Base-by-base conservation (phyloP, 2,329 filamentous ascomycete species). In the Aureobasidium sp. region DNA sequence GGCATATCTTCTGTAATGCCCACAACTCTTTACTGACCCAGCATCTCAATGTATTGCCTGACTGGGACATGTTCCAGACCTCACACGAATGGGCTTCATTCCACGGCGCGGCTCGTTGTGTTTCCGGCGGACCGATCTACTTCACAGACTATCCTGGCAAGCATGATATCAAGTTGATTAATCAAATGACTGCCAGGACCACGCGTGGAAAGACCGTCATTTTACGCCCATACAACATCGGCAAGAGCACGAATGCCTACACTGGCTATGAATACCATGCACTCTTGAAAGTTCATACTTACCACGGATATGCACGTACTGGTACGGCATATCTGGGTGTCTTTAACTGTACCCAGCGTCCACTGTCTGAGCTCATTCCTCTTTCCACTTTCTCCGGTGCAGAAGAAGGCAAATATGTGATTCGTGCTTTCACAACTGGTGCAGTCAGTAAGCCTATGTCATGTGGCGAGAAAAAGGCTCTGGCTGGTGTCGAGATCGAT, bases 1-100 rank as follows among this genome's bases (percentile, higher is more conserved):
- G 94, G 93, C 94, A 99, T 73, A 83, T 97, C 39, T 99, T 95
- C 80, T 85, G 88, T 66, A 99, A 97, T 71, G 93, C 93, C 0
- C 89, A 97, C 74, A 97, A 96, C 72, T 82, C 85, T 36, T 79
- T 97, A 0, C 79, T 97, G 15, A 92, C 88, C 1, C 86, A 90
- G 65, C 87, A 94, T 70, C 79, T 97, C 36, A 96, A 97, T 67
- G 84, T 91, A 0, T 76, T 97, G 0, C 93, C 94, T 0, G 92
- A 97, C 73, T 88, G 86, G 86, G 86, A 88, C 69, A 88, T 88
- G 86, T 88, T 88, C 69, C 86, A 88, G 69, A 87, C 86, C 1
- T 79, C 77, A 24, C 84, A 87, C 66, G 76, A 81, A 1, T 96
- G 90, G 72, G 89, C 88, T 0, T 84, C 82, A 0, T 96, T 94